These are phyloP conservation scores for Thermochaetoides dissita DNA, from an alignment of 2,329 filamentous ascomycete genomes.

Conservation along the genomic window DNA sequence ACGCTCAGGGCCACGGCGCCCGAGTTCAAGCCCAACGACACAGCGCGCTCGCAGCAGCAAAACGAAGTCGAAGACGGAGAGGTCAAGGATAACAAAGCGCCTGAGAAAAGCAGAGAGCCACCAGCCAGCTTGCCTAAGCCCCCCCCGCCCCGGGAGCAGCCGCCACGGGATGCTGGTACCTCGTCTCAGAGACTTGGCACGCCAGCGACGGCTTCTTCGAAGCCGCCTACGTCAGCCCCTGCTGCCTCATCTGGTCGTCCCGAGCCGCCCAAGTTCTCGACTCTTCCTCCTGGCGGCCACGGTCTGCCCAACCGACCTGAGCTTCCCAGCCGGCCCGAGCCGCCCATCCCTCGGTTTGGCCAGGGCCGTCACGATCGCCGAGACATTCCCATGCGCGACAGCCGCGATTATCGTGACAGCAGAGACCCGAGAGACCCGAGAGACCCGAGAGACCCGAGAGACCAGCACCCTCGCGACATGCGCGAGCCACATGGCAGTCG, in stretches of 20 bases:
- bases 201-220: neutral
- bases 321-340: constrained; percentile 14
- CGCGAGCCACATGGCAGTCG: constrained; percentile 26
- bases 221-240: constrained; percentile 7
- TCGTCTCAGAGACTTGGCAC: constrained; percentile 4
- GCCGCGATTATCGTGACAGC: constrained; percentile 23
- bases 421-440: constrained; percentile 17
- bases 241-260: no score
- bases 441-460: constrained; percentile 20
- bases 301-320: constrained; percentile 20
- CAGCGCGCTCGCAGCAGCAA: constrained; percentile 19
- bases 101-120: constrained; percentile 11
- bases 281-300: constrained; percentile 19
- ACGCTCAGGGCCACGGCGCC: constrained; percentile 44
- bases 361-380: constrained; percentile 20
- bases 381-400: constrained; percentile 18
- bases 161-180: constrained; percentile 11
- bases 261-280: constrained; percentile 23
- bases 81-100: constrained; percentile 46
- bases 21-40: constrained; percentile 42
- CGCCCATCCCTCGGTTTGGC: constrained; percentile 22
- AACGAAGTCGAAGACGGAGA: constrained; percentile 58
- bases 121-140: constrained; percentile 5
- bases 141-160: constrained; percentile 12
- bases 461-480: constrained; percentile 21